A percentile compares a stretch with the other conserved stretches of the same genome.
phyloP scores from a whole-genome alignment of 1,284 basidiomycete species.

The Fistulinella staudtii region DNA sequence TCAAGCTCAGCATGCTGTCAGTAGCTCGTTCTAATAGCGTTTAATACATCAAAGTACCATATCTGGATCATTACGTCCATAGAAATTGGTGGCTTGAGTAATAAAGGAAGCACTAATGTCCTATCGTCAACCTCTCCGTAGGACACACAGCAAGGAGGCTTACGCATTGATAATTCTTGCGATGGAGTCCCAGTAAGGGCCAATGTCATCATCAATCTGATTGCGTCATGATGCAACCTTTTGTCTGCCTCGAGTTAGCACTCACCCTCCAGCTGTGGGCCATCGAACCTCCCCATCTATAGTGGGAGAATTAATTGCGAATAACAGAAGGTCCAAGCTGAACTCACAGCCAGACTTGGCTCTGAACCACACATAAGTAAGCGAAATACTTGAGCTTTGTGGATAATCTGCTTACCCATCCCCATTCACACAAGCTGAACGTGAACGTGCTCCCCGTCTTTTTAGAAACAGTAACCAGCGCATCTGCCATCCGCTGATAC shows the following conservation, averaged over 20 bases:
- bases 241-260: background rate
- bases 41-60: slow-evolving; percentile 33
- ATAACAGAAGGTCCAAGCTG: slow-evolving; percentile 28
- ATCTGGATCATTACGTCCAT: slow-evolving; percentile 44
- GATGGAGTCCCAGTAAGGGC: slow-evolving; percentile 34
- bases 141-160: background rate
- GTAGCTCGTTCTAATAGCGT: background rate
- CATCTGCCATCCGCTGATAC: slow-evolving; percentile 51
- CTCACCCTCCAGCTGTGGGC: slow-evolving; percentile 51
- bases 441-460: slow-evolving; percentile 43
- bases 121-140: slow-evolving; percentile 1
- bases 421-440: slow-evolving; percentile 57
- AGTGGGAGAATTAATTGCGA: background rate
- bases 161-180: slow-evolving; percentile 39
- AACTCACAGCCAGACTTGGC: slow-evolving; percentile 55
- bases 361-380: slow-evolving; percentile 32
- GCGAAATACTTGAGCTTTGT: background rate
- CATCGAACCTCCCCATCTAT: slow-evolving; percentile 27
- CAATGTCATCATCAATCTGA: slow-evolving; percentile 23
- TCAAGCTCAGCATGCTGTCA: slow-evolving; percentile 36
- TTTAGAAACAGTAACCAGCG: slow-evolving; percentile 43
- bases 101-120: slow-evolving; percentile 40
- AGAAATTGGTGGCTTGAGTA: slow-evolving; percentile 41
- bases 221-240: background rate
- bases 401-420: slow-evolving; percentile 39